phyloP scores from a whole-genome alignment of 805 yeast species.

The Candida oleophila region DNA sequence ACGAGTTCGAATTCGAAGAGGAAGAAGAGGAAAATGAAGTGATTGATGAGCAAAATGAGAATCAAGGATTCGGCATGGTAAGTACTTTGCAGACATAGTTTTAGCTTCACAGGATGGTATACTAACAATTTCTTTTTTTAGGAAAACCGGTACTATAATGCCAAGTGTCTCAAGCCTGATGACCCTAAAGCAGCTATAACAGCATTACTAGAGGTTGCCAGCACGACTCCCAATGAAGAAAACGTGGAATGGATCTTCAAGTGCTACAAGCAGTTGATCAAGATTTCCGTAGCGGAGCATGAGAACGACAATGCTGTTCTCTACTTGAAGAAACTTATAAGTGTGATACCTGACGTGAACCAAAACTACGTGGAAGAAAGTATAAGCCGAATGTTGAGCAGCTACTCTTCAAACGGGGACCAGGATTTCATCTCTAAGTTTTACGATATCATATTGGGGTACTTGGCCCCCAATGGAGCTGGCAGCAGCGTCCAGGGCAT shows the following conservation, averaged over 20 bases:
- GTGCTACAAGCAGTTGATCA: slow-evolving; percentile 41
- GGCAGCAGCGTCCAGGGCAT: slow-evolving; percentile 15
- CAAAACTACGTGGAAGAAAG: slow-evolving; percentile 41
- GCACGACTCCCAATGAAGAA: slow-evolving; percentile 12
- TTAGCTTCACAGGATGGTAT: too few relatives aligned
- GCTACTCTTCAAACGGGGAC: slow-evolving; percentile 29
- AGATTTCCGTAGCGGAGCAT: slow-evolving; percentile 26
- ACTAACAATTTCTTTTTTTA: too few relatives aligned
- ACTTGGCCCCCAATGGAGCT: slow-evolving; percentile 18
- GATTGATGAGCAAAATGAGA: slow-evolving; percentile 11
- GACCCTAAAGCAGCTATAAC: slow-evolving; percentile 22
- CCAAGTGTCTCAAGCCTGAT: slow-evolving; percentile 38
- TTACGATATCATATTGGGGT: slow-evolving; percentile 29
- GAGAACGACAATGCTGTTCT: slow-evolving; percentile 22
- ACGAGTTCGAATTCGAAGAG: slow-evolving; percentile 40
- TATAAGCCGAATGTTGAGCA: slow-evolving; percentile 31
- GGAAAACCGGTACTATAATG: slow-evolving; percentile 35
- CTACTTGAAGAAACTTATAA: slow-evolving; percentile 21
- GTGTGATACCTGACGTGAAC: slow-evolving; percentile 24
- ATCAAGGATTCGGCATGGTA: slow-evolving; percentile 8
- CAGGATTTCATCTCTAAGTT: slow-evolving; percentile 27
- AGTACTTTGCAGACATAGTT: too few relatives aligned
- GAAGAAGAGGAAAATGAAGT: slow-evolving; percentile 29
- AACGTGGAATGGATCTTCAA: slow-evolving; percentile 36
- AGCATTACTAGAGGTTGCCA: slow-evolving; percentile 18